Percentiles rank a stretch among this genome's conserved stretches.
Conservation (phyloP, 2,329 filamentous ascomycete species). For the Curvularia hawaiiensis region DNA sequence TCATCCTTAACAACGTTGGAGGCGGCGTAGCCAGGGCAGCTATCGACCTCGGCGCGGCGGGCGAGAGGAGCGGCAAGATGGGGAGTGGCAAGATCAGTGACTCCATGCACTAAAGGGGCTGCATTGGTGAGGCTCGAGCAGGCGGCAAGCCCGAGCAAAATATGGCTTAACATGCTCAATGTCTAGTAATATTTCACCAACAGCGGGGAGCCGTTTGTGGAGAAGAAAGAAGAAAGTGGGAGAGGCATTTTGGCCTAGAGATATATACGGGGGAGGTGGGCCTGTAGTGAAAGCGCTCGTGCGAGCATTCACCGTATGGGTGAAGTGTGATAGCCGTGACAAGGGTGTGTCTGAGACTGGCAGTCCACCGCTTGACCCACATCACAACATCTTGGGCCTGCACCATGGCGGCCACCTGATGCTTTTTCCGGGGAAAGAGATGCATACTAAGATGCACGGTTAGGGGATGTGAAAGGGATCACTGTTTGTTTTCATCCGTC, state of each 20-base stretch:
- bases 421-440: conserved; percentile 1
- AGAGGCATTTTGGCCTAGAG: background rate
- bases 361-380: conserved; percentile 19
- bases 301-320: conserved; percentile 6
- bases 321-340: background rate
- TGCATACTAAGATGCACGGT: conserved; percentile 3
- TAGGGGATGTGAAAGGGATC: conserved; percentile 1
- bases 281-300: conserved; percentile 1
- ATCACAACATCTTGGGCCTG: conserved; percentile 2
- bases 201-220: conserved; percentile 3
- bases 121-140: conserved; percentile 23
- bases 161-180: conserved; percentile 23
- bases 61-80: conserved; percentile 7
- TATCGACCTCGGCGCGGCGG: conserved; percentile 44
- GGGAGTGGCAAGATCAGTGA: conserved; percentile 10
- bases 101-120: conserved; percentile 16
- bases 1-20: conserved; percentile 61
- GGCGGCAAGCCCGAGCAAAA: conserved; percentile 25
- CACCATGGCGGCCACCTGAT: conserved; percentile 9
- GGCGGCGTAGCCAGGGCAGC: conserved; percentile 73
- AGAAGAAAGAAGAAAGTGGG: background rate
- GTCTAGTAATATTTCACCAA: conserved; percentile 7
- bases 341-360: conserved; percentile 11
- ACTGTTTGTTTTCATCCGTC: background rate
- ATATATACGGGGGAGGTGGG: conserved; percentile 14